Percentiles rank a stretch among this genome's conserved stretches.
Evolutionary conservation across 495 filamentous ascomycete genomes (phyloP).

Genomic region (Aspergillus sclerotioniger): DNA sequence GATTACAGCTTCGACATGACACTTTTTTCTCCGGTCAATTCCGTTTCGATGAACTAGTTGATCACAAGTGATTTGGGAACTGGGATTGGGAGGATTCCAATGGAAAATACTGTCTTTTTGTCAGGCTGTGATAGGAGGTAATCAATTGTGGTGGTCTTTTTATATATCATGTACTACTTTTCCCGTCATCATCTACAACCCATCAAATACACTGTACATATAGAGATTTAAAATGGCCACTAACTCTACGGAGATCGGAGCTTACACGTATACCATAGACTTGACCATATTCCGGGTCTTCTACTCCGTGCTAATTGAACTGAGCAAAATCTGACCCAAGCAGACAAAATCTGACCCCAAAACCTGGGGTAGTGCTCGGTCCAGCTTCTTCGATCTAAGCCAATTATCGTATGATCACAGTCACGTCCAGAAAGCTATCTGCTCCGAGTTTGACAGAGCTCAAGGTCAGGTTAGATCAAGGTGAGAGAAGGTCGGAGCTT

Average conservation of each 20-base stretch:
- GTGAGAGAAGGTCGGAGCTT: neutral
- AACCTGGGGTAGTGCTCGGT: neutral
- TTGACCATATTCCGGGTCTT: neutral
- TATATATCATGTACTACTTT: constrained; percentile 34
- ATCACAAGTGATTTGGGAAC: neutral
- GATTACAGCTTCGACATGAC: neutral
- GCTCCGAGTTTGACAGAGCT: no score
- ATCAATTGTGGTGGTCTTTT: constrained; percentile 28
- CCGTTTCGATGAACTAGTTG: neutral
- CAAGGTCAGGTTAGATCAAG: neutral
- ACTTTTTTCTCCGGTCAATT: neutral
- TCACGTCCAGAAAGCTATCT: neutral
- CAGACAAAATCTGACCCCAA: neutral
- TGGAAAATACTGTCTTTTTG: neutral
- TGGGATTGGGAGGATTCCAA: neutral
- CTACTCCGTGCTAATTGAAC: no score
- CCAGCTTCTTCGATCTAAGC: neutral
- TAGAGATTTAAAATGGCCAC: constrained; percentile 42
- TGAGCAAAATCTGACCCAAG: no score
- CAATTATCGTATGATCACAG: neutral
- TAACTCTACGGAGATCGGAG: constrained; percentile 11
- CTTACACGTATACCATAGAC: constrained; percentile 1
- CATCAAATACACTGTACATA: constrained; percentile 42
- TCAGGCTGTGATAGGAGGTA: constrained; percentile 16
- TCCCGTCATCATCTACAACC: constrained; percentile 19